Base-by-base conservation (phyloP, 176 grass and related monocot genomes). In the Eragrostis nindensis region DNA sequence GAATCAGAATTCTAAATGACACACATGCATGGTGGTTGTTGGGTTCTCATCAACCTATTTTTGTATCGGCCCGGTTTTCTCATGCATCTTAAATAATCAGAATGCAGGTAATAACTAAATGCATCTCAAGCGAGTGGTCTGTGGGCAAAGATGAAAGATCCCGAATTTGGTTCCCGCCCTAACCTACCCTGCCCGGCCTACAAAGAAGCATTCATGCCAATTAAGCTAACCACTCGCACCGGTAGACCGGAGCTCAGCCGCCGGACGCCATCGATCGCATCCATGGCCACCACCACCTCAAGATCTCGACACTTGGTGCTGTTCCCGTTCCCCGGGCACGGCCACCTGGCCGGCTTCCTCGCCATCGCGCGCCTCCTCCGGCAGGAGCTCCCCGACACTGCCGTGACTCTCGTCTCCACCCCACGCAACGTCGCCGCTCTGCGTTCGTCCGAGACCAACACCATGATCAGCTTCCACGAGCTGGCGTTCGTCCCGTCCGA, bases 331-430 rank as follows among this genome's bases (percentile, higher is more conserved):
- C 78, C 64, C 0, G 87, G 47, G 9, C 83, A 86, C 22, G 87
- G 83, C 5, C 83, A 90, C 64, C 39, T 63, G 77, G 41, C 32
- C 13, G 64, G 52, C 16, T 90, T 90, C 55, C 45, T 90, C 22
- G 46, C 45, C 9, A 8, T 90, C 11, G 87, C 87, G 25, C 36
- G 42, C 7, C 64, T 38, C 48, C 82, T 89, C 71, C 77, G 53
- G 50, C 22, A 7, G n/a, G 42, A 22, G 45, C 77, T 1, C 16
- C 11, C 19, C 13, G 26, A 46, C 13, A 36, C 36, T 10, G 25
- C 54, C 65, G 47, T 86, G 52, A 86, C 77, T 10, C 65, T 90
- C 15, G 38, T 86, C 19, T 86, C 87, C 12, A 89, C 81, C 24
- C 15, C 86, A 8, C 17, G 29, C 46, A 56, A 89, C 68, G 46